Evolutionary conservation across 2,329 filamentous ascomycete genomes (phyloP).

Genomic region (Cladophialophora carrionii): DNA sequence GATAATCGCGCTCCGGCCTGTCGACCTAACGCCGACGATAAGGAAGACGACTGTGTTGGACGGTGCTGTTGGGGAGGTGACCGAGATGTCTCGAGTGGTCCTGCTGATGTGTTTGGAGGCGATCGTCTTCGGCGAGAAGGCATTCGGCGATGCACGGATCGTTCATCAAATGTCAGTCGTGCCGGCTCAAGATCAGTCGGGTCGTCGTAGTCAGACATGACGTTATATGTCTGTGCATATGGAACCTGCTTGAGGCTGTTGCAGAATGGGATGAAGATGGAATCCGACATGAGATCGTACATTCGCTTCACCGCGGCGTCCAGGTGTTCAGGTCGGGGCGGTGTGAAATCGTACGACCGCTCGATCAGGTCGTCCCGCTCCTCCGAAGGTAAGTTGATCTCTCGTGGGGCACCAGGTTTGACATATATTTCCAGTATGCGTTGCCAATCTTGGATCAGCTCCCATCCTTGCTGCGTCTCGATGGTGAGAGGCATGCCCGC

Average conservation of each 20-base stretch:
- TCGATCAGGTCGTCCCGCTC: constrained; percentile 80
- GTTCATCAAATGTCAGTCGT: constrained; percentile 39
- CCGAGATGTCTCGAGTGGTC: constrained; percentile 32
- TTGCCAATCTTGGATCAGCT: constrained; percentile 80
- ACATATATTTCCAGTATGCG: constrained; percentile 90
- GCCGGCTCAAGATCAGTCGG: constrained; percentile 43
- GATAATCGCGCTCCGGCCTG: constrained; percentile 40
- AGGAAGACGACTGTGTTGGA: constrained; percentile 42
- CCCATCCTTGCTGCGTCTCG: constrained; percentile 63
- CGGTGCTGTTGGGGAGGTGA: constrained; percentile 39
- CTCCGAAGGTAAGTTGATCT: constrained; percentile 85
- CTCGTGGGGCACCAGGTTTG: constrained; percentile 76
- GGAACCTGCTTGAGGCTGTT: constrained; percentile 64
- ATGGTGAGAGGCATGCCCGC: constrained; percentile 52
- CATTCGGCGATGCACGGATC: constrained; percentile 27
- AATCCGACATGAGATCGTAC: constrained; percentile 97
- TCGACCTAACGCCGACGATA: constrained; percentile 44
- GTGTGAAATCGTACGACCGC: constrained; percentile 59
- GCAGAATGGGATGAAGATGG: constrained; percentile 87
- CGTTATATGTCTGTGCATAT: constrained; percentile 49
- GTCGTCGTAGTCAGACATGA: constrained; percentile 48
- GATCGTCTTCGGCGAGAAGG: constrained; percentile 32
- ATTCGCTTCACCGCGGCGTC: constrained; percentile 85
- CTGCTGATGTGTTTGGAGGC: constrained; percentile 39
- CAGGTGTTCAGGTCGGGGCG: constrained; percentile 75